Evolutionary conservation across 2,329 filamentous ascomycete genomes (phyloP), one percentile per base, ranked within the genome.

Genomic region (Colletotrichum musicola): DNA sequence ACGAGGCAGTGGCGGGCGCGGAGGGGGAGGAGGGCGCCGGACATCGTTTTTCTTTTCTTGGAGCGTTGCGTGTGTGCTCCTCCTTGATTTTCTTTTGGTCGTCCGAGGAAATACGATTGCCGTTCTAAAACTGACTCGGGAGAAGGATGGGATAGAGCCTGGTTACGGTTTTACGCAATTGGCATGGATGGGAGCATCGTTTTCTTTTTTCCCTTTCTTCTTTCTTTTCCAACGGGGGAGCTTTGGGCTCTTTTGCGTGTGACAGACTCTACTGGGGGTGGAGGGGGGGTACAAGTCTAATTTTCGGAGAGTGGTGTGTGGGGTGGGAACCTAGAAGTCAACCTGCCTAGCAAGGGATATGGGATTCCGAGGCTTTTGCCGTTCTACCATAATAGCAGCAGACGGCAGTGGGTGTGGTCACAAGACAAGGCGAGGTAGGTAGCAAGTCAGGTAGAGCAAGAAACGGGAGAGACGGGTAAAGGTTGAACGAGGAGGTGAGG

Each of bases 1-100:
- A 94, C 83, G 75, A 92, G 82, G 76, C 83, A 86, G 68, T 82
- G 83, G 71, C 86, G 86, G 64, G 84, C 84, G 49, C 77, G 74
- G 70, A 79, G 75, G 25, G 75, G 65, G 49, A 63, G 66, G 1
- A 57, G 66, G 53, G 50, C 9, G 12, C 62, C 54, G 42, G 62
- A 64, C 50, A 71, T 67, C 56, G 14, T 25, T 59, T 30, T 13
- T 13, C 40, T 38, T 38, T 10, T 40, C 13, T 40, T 40, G 4
- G 13, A 14, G 20, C 13, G 13, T 42, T 14, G 4, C 40, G 40
- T 16, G 40, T 42, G 40, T 14, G 40, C 2, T 42, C 2, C 30
- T 7, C 30, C 30, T 35, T 35, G 30, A 38, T 38, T 16, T 42
- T 42, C 1, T 3, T 42, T 3, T 6, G 1, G 13, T 42, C 40